These are phyloP conservation scores for Tylopilus subfusipes DNA, from an alignment of 768 basidiomycete species.

Conservation along the genomic window DNA sequence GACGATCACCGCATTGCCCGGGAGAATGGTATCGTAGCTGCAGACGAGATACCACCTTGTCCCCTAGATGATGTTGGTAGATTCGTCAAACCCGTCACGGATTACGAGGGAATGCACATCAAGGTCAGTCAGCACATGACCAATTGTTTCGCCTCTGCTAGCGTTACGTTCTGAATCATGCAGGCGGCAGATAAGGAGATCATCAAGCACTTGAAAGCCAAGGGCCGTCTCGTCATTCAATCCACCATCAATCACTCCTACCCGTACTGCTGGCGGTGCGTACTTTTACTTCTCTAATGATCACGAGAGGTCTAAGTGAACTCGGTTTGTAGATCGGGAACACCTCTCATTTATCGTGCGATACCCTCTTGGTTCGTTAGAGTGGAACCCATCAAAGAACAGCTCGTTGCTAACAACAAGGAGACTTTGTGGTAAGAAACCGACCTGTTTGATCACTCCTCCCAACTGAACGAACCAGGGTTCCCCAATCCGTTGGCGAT, in stretches of 20 bases:
- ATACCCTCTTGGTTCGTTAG: constrained; percentile 96
- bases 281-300: neutral
- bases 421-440: constrained; percentile 75
- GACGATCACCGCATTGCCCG: constrained; percentile 96
- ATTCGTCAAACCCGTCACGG: constrained; percentile 86
- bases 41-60: constrained; percentile 94
- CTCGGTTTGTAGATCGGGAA: constrained; percentile 64
- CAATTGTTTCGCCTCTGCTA: neutral
- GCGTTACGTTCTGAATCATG: neutral
- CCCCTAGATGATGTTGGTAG: constrained; percentile 88
- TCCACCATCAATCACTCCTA: constrained; percentile 87
- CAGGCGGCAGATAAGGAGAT: constrained; percentile 95
- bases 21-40: constrained; percentile 73
- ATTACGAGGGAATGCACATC: constrained; percentile 84
- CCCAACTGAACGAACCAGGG: constrained; percentile 48
- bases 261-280: constrained; percentile 94
- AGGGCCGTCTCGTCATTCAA: constrained; percentile 84
- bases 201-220: constrained; percentile 83
- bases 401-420: constrained; percentile 88
- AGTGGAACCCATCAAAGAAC: constrained; percentile 78
- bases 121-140: constrained; percentile 53
- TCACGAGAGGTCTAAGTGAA: neutral
- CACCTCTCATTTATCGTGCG: constrained; percentile 93
- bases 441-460: neutral
- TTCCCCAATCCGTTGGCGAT: constrained; percentile 87